Evolutionary conservation across 1,284 basidiomycete genomes (phyloP).

Genomic region (Ceratobasidium sp.): DNA sequence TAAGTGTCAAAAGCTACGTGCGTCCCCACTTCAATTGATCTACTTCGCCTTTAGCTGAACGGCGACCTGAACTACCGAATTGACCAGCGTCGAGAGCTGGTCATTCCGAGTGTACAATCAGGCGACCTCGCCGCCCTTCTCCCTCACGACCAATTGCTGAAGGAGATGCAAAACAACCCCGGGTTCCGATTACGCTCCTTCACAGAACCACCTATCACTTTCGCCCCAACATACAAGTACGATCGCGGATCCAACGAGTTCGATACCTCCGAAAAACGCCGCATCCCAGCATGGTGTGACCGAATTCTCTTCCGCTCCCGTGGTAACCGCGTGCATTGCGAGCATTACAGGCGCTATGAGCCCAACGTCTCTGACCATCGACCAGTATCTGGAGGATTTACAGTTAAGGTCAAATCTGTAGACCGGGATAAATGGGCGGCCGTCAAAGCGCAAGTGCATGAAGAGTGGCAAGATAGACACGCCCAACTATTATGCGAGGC

Average conservation of each 20-base stretch:
- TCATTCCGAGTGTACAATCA: conserved; percentile 69
- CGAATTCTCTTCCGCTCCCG: conserved; percentile 83
- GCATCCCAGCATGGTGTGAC: conserved; percentile 96
- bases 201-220: conserved; percentile 79
- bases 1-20: conserved; percentile 55
- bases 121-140: conserved; percentile 71
- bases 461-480: conserved; percentile 61
- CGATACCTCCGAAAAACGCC: conserved; percentile 86
- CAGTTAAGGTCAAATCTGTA: conserved; percentile 74
- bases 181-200: conserved; percentile 86
- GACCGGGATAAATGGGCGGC: conserved; percentile 61
- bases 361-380: conserved; percentile 84
- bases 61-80: conserved; percentile 94
- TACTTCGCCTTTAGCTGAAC: conserved; percentile 58
- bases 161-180: conserved; percentile 86
- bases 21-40: background rate
- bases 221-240: conserved; percentile 96
- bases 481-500: conserved; percentile 58
- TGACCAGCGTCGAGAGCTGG: conserved; percentile 84
- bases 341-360: conserved; percentile 81
- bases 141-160: conserved; percentile 85
- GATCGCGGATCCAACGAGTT: conserved; percentile 79
- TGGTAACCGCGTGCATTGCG: conserved; percentile 62
- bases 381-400: conserved; percentile 82
- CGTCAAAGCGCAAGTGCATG: conserved; percentile 62